Conservation (phyloP, 768 basidiomycete species). For the Boletus pseudo-olivaceus region DNA sequence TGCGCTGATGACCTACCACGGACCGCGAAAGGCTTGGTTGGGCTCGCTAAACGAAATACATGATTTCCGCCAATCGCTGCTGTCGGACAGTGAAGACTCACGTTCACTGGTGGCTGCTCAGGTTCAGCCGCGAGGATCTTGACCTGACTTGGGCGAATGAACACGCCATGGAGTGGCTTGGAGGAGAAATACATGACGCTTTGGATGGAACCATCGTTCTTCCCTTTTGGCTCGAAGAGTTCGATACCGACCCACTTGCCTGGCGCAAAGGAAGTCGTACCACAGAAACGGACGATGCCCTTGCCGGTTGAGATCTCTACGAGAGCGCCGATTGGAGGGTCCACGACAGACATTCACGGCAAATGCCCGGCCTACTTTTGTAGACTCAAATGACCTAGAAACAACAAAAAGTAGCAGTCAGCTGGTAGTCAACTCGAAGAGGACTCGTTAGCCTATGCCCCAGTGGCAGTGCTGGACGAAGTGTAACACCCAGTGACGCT, state of each 20-base stretch:
- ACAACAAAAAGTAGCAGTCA: neutral
- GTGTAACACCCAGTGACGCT: neutral
- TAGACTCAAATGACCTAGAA: neutral
- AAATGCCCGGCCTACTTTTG: conserved; percentile 1
- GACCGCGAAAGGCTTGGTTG: conserved; percentile 29
- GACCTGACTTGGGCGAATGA: conserved; percentile 84
- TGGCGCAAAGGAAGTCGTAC: conserved; percentile 74
- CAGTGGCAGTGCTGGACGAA: conserved; percentile 15
- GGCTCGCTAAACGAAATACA: conserved; percentile 22
- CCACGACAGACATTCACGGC: conserved; percentile 34
- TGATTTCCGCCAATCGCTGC: neutral
- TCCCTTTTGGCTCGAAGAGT: conserved; percentile 76
- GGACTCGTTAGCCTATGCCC: neutral
- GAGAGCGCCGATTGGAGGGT: conserved; percentile 62
- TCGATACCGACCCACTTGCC: conserved; percentile 98
- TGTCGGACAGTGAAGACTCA: conserved; percentile 13
- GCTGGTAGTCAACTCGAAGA: neutral
- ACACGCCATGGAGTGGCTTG: conserved; percentile 74
- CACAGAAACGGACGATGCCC: conserved; percentile 84
- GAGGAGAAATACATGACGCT: conserved; percentile 82
- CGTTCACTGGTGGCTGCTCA: conserved; percentile 24
- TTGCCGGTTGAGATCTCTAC: conserved; percentile 79
- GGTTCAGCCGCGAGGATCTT: conserved; percentile 47
- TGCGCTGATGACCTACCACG: conserved; percentile 54
- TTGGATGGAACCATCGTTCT: conserved; percentile 91